A percentile compares a stretch with the other conserved stretches of the same genome.
phyloP scores from a whole-genome alignment of 305 asterid genomes.

The Fraxinus floribunda region DNA sequence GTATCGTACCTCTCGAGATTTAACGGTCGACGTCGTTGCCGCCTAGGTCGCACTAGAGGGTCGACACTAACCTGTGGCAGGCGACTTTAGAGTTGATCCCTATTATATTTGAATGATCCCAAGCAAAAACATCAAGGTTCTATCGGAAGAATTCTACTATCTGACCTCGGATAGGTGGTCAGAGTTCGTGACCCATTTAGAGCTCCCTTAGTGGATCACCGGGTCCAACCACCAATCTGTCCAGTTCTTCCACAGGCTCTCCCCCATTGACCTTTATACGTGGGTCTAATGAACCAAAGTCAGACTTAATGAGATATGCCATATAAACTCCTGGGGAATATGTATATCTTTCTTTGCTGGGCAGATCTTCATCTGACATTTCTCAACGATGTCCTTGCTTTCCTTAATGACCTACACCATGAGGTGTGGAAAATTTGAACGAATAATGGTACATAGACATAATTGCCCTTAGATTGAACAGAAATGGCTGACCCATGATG shows the following conservation, averaged over 20 bases:
- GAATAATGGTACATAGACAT: background rate
- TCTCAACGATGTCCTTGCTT: background rate
- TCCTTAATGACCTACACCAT: no score
- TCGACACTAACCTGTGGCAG: background rate
- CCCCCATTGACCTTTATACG: background rate
- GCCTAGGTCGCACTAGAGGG: background rate
- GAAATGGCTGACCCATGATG: background rate
- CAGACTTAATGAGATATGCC: background rate
- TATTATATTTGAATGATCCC: background rate
- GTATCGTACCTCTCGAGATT: background rate
- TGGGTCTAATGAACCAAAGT: background rate
- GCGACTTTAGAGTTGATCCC: background rate
- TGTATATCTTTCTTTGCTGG: background rate
- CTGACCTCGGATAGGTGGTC: background rate
- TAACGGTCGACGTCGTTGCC: no score
- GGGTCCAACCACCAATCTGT: no score
- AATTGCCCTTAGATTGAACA: background rate
- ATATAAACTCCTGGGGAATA: background rate
- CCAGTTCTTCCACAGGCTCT: background rate
- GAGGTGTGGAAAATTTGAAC: background rate
- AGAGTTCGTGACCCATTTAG: background rate
- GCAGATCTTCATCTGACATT: background rate
- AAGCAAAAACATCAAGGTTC: background rate
- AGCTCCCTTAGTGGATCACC: background rate
- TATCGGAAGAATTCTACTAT: background rate